Evolutionary conservation across 2,329 filamentous ascomycete genomes (phyloP), one percentile per base, ranked within the genome.

Genomic region (Lecanicillium sp.): DNA sequence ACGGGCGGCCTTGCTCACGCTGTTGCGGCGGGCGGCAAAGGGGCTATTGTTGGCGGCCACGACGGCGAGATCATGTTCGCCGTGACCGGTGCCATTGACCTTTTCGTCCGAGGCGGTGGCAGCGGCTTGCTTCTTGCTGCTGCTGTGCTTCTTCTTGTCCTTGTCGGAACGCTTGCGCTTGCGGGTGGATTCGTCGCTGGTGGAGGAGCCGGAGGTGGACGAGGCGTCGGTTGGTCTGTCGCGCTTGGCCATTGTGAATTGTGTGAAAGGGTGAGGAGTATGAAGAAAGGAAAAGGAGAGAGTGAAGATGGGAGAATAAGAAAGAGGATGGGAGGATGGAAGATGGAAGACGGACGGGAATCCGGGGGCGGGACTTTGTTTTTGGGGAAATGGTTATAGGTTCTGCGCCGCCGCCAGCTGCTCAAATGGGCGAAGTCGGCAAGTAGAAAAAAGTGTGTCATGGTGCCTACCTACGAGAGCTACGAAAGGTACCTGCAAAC

Each of bases 1-100:
- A 43, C 76, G 65, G n/a, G 75, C 74, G 4, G 76, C 73, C 48
- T 78, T 78, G 62, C 71, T 74, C 40, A 79, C 52, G 55, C 74
- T 79, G 30, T 67, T 65, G 41, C 69, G 65, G 34, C 74, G 65
- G 55, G 69, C 62, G 17, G 54, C 50, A 8, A 57, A 59, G 7
- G 56, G 52, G 19, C 46, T 48, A 4, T 48, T 25, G 11, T 25
- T 25, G 7, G 22, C 11, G 22, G 22, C 7, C 22, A 25, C 22
- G 22, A 25, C 7, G 22, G 22, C 22, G 22, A 38, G 5, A 18
- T 25, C 22, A 7, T 25, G 22, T 11, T 25, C 22, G 22, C 7
- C 22, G 22, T n/a, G n/a, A n/a, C 7, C 22, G 22, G 22, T 17
- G 17, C 41, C 41, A 18, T 50, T 54, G 34, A 47, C 48, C 39